Evolutionary conservation across 768 basidiomycete species (phyloP).

Genomic region (Phanerochaete carnosa): DNA sequence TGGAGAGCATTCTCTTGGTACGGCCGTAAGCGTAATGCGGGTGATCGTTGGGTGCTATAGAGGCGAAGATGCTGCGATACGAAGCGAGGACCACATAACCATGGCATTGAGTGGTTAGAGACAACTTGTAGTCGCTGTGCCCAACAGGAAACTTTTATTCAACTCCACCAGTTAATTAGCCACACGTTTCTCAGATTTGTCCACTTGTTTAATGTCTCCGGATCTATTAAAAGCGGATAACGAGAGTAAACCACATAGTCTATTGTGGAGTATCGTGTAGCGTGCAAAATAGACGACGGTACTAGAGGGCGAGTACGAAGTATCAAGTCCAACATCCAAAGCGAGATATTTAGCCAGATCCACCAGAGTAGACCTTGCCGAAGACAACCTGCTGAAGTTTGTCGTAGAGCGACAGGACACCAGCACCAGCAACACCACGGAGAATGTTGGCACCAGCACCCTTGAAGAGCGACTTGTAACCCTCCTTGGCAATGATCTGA

Average conservation of each 20-base stretch:
- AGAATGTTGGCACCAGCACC: slow-evolving; percentile 91
- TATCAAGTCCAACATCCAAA: slow-evolving; percentile 19
- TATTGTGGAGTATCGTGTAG: slow-evolving; percentile 28
- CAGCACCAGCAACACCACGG: slow-evolving; percentile 99
- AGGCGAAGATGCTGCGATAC: neutral
- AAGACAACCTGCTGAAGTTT: slow-evolving; percentile 95
- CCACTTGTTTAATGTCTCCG: no score
- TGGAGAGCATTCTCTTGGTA: slow-evolving; percentile 84
- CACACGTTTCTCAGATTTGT: no score
- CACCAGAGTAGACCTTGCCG: slow-evolving; percentile 99
- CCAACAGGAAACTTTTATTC: no score
- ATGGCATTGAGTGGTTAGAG: slow-evolving; percentile 3
- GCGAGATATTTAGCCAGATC: slow-evolving; percentile 38
- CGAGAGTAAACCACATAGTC: slow-evolving; percentile 30
- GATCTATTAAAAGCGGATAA: slow-evolving; percentile 19
- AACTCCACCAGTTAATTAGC: no score
- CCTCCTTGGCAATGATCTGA: slow-evolving; percentile 96
- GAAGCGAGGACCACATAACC: neutral
- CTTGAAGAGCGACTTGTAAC: slow-evolving; percentile 95
- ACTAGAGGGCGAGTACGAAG: slow-evolving; percentile 28
- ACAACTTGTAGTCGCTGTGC: neutral
- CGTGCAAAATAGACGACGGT: slow-evolving; percentile 26
- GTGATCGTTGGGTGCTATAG: neutral
- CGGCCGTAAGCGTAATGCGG: slow-evolving; percentile 53
- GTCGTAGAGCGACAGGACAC: slow-evolving; percentile 99